phyloP scores from a whole-genome alignment of 441 rosid species.

The Arabidopsis hybrid region DNA sequence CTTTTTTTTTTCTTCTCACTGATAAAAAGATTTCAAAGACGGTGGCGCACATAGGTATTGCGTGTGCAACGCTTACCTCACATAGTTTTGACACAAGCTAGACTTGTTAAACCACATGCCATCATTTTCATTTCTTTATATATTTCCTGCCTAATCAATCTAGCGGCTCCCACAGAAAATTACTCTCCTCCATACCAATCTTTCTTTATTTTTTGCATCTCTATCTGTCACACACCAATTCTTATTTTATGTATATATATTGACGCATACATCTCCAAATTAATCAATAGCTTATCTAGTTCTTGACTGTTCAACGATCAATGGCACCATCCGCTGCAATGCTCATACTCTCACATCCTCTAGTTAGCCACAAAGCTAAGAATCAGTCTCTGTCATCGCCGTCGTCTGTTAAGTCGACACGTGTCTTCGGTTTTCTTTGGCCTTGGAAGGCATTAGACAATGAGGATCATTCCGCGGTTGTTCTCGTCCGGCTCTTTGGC shows the following conservation, averaged over 20 bases:
- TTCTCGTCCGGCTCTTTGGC: slow-evolving; percentile 20
- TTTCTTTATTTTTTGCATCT: too few relatives aligned
- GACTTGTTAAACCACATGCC: slow-evolving; percentile 40
- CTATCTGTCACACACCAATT: too few relatives aligned
- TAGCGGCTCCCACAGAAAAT: slow-evolving; percentile 39
- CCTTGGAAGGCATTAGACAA: slow-evolving; percentile 28
- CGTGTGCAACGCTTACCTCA: slow-evolving; percentile 20
- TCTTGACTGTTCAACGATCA: neutral
- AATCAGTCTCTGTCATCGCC: slow-evolving; percentile 23
- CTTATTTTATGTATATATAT: slow-evolving; percentile 3
- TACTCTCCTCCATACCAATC: slow-evolving; percentile 27
- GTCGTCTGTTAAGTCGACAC: slow-evolving; percentile 26
- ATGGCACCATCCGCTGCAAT: slow-evolving; percentile 70
- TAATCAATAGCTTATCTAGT: neutral
- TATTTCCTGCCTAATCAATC: slow-evolving; percentile 11
- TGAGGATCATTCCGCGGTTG: slow-evolving; percentile 15
- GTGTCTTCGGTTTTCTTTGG: slow-evolving; percentile 6
- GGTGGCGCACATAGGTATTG: slow-evolving; percentile 28
- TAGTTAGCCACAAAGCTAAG: slow-evolving; percentile 18
- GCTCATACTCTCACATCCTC: slow-evolving; percentile 49
- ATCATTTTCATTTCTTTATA: slow-evolving; percentile 18
- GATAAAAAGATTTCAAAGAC: neutral
- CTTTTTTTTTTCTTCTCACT: too few relatives aligned
- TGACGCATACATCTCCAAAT: slow-evolving; percentile 8
- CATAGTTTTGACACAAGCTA: slow-evolving; percentile 38